Percentiles rank a stretch among this genome's conserved stretches.
phyloP scores from a whole-genome alignment of 768 basidiomycete genomes.

The Agrocybe pediades region DNA sequence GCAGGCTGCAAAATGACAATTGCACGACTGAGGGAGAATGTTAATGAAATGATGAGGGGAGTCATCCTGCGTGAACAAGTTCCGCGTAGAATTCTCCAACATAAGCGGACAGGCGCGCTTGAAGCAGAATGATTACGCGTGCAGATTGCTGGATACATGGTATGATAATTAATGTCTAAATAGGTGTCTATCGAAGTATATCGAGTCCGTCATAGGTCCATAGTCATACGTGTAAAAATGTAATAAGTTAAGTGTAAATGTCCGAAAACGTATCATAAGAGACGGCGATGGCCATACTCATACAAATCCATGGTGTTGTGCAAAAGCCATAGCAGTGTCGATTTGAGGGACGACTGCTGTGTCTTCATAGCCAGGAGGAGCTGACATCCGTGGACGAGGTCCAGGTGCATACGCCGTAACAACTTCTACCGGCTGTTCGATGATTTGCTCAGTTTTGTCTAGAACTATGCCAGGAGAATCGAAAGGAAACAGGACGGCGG shows the following conservation, averaged over 20 bases:
- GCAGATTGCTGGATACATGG: too few species aligned
- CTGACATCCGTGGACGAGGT: constrained; percentile 30
- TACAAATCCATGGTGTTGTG: not conserved
- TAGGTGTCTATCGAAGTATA: too few species aligned
- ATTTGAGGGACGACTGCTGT: not conserved
- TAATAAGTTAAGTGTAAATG: too few species aligned
- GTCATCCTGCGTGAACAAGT: too few species aligned
- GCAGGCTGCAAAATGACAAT: not conserved
- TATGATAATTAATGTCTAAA: too few species aligned
- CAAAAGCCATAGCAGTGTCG: not conserved
- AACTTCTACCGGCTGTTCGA: constrained; percentile 34
- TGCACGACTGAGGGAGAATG: not conserved
- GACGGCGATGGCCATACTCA: not conserved
- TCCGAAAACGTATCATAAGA: too few species aligned
- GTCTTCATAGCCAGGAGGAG: constrained; percentile 30
- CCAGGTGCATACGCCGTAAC: constrained; percentile 32
- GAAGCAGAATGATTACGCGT: too few species aligned
- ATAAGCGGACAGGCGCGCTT: too few species aligned
- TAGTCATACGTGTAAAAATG: too few species aligned
- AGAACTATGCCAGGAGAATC: constrained; percentile 30
- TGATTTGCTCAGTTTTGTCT: constrained; percentile 23
- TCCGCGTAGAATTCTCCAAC: not conserved
- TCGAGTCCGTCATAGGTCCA: too few species aligned
- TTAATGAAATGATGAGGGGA: not conserved
- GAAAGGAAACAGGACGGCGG: constrained; percentile 39